Percentiles rank a stretch among this genome's conserved stretches.
phyloP scores from a whole-genome alignment of 805 yeast species.

The Kluyveromyces nonfermentans region DNA sequence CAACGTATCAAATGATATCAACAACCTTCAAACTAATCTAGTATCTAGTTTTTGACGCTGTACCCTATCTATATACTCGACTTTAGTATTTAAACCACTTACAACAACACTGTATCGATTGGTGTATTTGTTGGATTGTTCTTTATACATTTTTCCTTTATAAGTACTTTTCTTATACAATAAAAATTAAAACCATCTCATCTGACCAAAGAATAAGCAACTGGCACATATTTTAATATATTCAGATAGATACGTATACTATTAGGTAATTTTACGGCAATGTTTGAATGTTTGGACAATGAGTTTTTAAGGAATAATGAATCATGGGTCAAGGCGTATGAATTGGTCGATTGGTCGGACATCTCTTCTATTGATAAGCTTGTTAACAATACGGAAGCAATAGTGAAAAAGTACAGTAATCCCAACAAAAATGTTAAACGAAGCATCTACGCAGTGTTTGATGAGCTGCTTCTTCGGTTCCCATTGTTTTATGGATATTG shows the following conservation, averaged over 20 bases:
- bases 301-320: conserved; percentile 23
- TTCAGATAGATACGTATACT: neutral
- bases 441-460: conserved; percentile 30
- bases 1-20: neutral
- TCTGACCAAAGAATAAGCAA: too few species aligned
- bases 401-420: conserved; percentile 27
- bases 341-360: conserved; percentile 25
- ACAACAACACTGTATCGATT: too few species aligned
- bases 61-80: neutral
- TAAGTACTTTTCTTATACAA: too few species aligned
- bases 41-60: neutral
- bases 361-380: conserved; percentile 34
- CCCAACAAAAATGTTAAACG: conserved; percentile 26
- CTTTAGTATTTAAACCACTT: too few species aligned
- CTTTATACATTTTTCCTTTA: neutral
- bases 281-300: conserved; percentile 15
- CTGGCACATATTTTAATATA: too few species aligned
- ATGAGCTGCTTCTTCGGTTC: conserved; percentile 38
- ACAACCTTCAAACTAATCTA: neutral
- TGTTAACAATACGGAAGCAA: conserved; percentile 27
- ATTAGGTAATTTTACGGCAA: neutral
- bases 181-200: neutral
- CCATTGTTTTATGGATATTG: conserved; percentile 56
- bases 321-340: conserved; percentile 16
- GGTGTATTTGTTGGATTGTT: too few species aligned